Conservation (phyloP, 2,329 filamentous ascomycete genomes). For the Lachnellula hyalina region DNA sequence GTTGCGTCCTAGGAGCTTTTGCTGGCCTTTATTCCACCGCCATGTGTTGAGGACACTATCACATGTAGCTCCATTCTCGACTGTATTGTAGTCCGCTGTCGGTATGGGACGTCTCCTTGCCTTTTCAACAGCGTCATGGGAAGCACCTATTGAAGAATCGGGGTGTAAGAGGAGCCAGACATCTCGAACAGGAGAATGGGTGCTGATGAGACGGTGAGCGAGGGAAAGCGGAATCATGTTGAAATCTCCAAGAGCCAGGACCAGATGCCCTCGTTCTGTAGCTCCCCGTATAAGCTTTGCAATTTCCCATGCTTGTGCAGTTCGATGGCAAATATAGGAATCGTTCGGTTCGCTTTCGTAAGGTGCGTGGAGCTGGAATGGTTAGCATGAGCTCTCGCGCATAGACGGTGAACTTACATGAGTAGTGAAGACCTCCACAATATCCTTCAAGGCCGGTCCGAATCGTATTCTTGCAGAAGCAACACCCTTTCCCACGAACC, state of each 20-base stretch:
- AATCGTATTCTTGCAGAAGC: constrained; percentile 76
- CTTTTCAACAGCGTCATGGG: constrained; percentile 61
- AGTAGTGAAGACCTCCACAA: constrained; percentile 88
- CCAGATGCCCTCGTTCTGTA: constrained; percentile 73
- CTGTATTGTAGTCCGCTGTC: constrained; percentile 70
- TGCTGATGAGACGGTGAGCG: constrained; percentile 75
- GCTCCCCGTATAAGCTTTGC: constrained; percentile 82
- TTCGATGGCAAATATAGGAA: constrained; percentile 84
- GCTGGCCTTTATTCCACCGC: constrained; percentile 74
- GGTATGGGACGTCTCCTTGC: constrained; percentile 63
- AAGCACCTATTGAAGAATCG: constrained; percentile 72
- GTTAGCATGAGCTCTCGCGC: constrained; percentile 35
- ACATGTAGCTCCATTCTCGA: constrained; percentile 79
- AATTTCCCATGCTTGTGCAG: constrained; percentile 92
- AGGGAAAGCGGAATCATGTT: constrained; percentile 91
- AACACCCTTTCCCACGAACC: constrained; percentile 93
- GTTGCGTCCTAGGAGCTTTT: constrained; percentile 61
- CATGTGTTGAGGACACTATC: constrained; percentile 87
- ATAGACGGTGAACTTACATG: constrained; percentile 51
- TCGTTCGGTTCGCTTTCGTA: constrained; percentile 77
- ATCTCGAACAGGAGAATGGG: constrained; percentile 72
- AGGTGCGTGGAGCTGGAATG: constrained; percentile 65
- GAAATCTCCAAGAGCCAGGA: constrained; percentile 86
- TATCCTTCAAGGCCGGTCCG: constrained; percentile 56
- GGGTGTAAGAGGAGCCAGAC: constrained; percentile 82